A percentile compares a stretch with the other conserved stretches of the same genome.
Evolutionary conservation across 495 filamentous ascomycete genomes (phyloP).

Genomic region (Halenospora varia): DNA sequence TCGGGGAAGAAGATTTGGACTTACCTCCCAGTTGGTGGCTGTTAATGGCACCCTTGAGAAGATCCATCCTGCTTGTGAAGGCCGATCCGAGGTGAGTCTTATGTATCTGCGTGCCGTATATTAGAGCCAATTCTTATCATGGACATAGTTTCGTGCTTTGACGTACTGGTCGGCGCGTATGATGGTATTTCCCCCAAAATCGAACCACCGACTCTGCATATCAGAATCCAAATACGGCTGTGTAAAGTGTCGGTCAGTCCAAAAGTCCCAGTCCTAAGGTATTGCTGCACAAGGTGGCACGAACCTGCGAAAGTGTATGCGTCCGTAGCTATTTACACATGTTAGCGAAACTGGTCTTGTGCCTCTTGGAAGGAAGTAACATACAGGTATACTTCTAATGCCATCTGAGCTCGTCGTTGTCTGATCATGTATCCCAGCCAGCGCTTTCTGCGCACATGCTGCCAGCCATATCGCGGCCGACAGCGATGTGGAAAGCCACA

Average conservation of each 20-base stretch:
- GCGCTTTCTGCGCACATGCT: conserved; percentile 39
- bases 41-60: conserved; percentile 93
- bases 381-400: conserved; percentile 54
- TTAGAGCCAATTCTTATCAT: neutral
- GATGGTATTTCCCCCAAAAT: conserved; percentile 96
- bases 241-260: conserved; percentile 6
- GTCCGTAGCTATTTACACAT: conserved; percentile 59
- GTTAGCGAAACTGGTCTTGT: neutral
- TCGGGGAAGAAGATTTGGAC: conserved; percentile 10
- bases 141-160: conserved; percentile 5
- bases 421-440: conserved; percentile 19
- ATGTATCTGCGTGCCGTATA: conserved; percentile 62
- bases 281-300: conserved; percentile 15
- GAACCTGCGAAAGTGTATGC: conserved; percentile 61
- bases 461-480: conserved; percentile 50
- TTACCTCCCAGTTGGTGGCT: conserved; percentile 96
- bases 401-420: conserved; percentile 40
- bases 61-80: conserved; percentile 86
- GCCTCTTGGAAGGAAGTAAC: no score
- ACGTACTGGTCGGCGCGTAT: conserved; percentile 85
- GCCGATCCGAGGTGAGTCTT: conserved; percentile 84
- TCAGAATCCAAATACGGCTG: conserved; percentile 97
- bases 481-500: conserved; percentile 45
- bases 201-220: conserved; percentile 98
- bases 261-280: conserved; percentile 5